Percentiles rank a stretch among this genome's conserved stretches.
Evolutionary conservation across 371 early-diverging fungal species (phyloP).

Genomic region (Entomophthora muscae): DNA sequence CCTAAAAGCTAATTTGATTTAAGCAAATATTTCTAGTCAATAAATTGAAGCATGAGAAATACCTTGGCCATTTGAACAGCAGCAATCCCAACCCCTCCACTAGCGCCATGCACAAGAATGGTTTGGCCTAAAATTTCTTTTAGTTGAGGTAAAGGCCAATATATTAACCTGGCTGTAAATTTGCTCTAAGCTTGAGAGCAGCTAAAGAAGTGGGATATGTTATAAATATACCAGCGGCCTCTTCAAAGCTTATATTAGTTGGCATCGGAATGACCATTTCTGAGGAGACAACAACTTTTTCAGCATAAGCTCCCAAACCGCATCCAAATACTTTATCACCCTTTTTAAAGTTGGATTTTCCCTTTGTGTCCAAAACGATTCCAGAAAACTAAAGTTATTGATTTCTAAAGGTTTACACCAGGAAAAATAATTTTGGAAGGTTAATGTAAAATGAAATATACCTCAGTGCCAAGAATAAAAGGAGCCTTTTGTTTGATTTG

Average conservation of each 20-base stretch:
- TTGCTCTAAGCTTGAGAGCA: slow-evolving; percentile 49
- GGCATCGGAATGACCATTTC: slow-evolving; percentile 41
- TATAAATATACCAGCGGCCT: slow-evolving; percentile 60
- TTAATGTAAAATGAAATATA: slow-evolving; percentile 12
- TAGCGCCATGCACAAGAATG: slow-evolving; percentile 65
- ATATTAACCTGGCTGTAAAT: slow-evolving; percentile 29
- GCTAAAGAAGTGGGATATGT: slow-evolving; percentile 71
- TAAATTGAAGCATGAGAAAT: neutral
- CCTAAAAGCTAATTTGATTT: slow-evolving; percentile 31
- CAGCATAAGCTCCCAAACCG: slow-evolving; percentile 47
- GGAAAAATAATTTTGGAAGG: too few relatives aligned
- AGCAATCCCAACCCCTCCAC: slow-evolving; percentile 53
- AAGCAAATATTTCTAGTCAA: neutral
- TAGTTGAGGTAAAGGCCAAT: neutral
- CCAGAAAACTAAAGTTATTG: slow-evolving; percentile 27
- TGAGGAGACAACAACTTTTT: slow-evolving; percentile 31
- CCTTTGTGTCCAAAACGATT: slow-evolving; percentile 20
- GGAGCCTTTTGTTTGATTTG: slow-evolving; percentile 68
- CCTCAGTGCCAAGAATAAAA: slow-evolving; percentile 67
- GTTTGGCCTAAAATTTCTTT: slow-evolving; percentile 18
- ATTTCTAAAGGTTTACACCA: neutral
- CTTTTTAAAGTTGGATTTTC: slow-evolving; percentile 24
- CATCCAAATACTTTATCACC: slow-evolving; percentile 71
- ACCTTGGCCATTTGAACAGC: slow-evolving; percentile 46
- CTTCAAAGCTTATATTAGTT: slow-evolving; percentile 41